These are phyloP conservation scores for Chloranthus sessilifolius DNA, from an alignment of 164 flowering plant genomes.

Conservation along the genomic window DNA sequence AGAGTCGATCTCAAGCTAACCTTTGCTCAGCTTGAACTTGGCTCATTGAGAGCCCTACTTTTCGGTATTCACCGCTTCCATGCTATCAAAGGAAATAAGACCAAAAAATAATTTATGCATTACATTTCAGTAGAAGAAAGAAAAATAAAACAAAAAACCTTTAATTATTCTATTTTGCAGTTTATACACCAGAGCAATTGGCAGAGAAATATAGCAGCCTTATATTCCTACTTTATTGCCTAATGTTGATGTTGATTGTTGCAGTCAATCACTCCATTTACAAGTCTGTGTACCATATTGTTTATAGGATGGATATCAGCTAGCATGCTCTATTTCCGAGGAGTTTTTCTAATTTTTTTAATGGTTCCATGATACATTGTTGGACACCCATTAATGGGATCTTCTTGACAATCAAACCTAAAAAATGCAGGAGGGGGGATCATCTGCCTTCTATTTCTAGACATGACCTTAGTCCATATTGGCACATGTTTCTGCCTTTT, in stretches of 20 bases:
- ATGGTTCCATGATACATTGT: conserved; percentile 1
- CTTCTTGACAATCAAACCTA: conserved; percentile 1
- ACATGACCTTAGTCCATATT: conserved; percentile 60
- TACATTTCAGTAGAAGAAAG: no score
- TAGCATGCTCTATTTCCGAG: no score
- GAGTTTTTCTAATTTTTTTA: not conserved
- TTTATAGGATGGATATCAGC: no score
- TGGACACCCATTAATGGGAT: not conserved
- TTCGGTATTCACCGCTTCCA: no score
- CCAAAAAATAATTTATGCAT: no score
- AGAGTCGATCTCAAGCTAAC: no score
- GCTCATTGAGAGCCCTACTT: no score
- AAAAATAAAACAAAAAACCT: no score
- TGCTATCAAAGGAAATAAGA: no score
- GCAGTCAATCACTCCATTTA: conserved; percentile 60
- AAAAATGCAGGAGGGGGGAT: conserved; percentile 79
- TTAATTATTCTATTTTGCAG: no score
- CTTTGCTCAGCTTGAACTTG: no score
- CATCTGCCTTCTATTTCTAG: conserved; percentile 51
- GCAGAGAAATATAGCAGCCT: conserved; percentile 87
- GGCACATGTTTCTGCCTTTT: conserved; percentile 89
- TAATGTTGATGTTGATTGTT: conserved; percentile 61
- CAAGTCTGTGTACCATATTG: conserved; percentile 42
- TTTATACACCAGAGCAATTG: conserved; percentile 93
- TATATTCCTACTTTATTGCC: conserved; percentile 73